Evolutionary conservation across 1,284 basidiomycete species (phyloP).

Genomic region (Cutaneotrichosporon sp.): DNA sequence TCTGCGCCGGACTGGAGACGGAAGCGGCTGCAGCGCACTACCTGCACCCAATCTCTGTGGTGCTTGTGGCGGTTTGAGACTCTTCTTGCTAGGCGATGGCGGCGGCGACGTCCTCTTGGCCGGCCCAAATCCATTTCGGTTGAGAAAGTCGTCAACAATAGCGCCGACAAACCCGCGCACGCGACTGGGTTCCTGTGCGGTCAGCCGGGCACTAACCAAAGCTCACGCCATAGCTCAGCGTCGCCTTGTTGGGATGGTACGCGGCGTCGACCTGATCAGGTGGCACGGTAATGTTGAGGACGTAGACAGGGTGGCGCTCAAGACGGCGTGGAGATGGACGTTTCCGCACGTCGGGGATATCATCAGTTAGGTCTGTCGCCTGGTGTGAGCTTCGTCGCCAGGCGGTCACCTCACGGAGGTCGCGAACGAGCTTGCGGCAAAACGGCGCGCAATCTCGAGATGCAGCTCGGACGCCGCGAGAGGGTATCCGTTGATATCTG

Average conservation of each 20-base stretch:
- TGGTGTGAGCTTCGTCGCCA: slow-evolving; percentile 4
- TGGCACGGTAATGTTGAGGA: slow-evolving; percentile 66
- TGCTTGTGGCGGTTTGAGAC: no score
- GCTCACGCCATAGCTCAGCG: slow-evolving; percentile 63
- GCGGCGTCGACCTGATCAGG: slow-evolving; percentile 65
- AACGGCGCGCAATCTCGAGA: slow-evolving; percentile 60
- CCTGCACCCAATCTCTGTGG: no score
- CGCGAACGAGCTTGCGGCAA: slow-evolving; percentile 46
- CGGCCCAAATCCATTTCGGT: slow-evolving; percentile 57
- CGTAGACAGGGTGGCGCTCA: slow-evolving; percentile 72
- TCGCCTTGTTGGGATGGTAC: slow-evolving; percentile 66
- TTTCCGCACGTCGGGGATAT: slow-evolving; percentile 2
- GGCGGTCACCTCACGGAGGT: slow-evolving; percentile 5
- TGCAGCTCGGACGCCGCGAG: slow-evolving; percentile 61
- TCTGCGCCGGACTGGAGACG: no score
- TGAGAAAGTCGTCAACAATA: slow-evolving; percentile 61
- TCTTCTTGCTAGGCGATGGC: no score
- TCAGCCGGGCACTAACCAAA: background rate
- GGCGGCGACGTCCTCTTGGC: background rate
- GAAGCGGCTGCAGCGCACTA: no score
- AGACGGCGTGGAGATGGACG: slow-evolving; percentile 64
- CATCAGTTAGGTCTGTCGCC: slow-evolving; percentile 43
- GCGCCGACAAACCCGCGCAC: slow-evolving; percentile 58
- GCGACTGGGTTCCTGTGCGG: slow-evolving; percentile 54
- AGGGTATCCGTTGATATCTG: slow-evolving; percentile 78